phyloP scores from a whole-genome alignment of 305 asterid species.

The Rubia peregrina region DNA sequence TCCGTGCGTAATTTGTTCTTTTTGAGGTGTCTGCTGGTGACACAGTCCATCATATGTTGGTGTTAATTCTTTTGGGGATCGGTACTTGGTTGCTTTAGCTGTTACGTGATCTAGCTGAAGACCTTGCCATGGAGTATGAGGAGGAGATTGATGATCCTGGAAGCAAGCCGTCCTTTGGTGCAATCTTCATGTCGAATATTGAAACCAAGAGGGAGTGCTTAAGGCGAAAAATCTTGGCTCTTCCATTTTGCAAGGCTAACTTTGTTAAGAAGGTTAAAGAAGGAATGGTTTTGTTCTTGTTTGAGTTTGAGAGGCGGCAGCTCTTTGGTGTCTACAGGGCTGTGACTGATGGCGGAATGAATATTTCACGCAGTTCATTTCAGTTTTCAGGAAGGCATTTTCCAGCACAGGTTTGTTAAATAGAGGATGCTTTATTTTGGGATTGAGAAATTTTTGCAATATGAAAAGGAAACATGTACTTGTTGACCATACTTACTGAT shows the following conservation, averaged over 20 bases:
- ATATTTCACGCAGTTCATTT: slow-evolving; percentile 50
- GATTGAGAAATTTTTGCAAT: neutral
- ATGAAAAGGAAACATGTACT: neutral
- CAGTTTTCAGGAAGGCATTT: slow-evolving; percentile 41
- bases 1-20: too few relatives aligned
- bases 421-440: neutral
- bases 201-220: slow-evolving; percentile 58
- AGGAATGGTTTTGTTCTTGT: slow-evolving; percentile 77
- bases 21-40: neutral
- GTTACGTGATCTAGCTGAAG: slow-evolving; percentile 5
- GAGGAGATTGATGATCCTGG: slow-evolving; percentile 41
- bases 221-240: slow-evolving; percentile 43
- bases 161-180: slow-evolving; percentile 66
- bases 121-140: slow-evolving; percentile 38
- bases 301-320: slow-evolving; percentile 59
- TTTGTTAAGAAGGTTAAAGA: slow-evolving; percentile 57
- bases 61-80: neutral
- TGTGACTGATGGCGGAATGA: slow-evolving; percentile 57
- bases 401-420: slow-evolving; percentile 63
- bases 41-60: neutral
- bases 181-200: slow-evolving; percentile 62
- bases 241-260: slow-evolving; percentile 43
- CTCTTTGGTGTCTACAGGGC: slow-evolving; percentile 83
- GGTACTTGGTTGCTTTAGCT: slow-evolving; percentile 4
- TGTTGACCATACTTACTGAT: neutral